Conservation (phyloP, 495 filamentous ascomycete species). For the Aspergillus cavernicola region DNA sequence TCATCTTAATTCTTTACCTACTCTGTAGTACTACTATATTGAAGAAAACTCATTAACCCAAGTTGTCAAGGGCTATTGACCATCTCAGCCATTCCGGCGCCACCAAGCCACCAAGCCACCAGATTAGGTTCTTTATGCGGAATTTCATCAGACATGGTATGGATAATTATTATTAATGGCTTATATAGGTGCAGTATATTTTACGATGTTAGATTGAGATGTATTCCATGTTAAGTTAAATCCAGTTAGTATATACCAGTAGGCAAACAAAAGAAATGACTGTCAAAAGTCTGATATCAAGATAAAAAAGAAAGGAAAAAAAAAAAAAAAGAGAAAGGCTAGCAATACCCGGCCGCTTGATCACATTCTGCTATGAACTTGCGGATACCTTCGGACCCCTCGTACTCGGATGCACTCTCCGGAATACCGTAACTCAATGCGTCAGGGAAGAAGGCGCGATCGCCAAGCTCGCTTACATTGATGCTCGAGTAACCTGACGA, state of each 20-base stretch:
- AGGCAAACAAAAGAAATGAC: slow-evolving; percentile 12
- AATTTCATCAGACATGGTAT: not conserved
- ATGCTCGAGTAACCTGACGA: slow-evolving; percentile 51
- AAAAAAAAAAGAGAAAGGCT: not conserved
- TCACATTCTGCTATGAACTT: slow-evolving; percentile 86
- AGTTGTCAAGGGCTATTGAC: not conserved
- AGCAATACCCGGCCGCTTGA: slow-evolving; percentile 36
- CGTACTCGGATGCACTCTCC: slow-evolving; percentile 56
- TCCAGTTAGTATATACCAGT: not conserved
- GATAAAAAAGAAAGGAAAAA: not conserved
- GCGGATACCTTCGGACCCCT: slow-evolving; percentile 82
- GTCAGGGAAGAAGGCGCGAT: slow-evolving; percentile 40
- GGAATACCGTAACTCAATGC: slow-evolving; percentile 31
- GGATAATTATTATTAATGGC: too few relatives aligned
- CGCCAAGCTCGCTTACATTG: slow-evolving; percentile 50
- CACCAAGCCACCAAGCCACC: not conserved
- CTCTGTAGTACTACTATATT: not conserved
- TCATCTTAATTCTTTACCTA: too few relatives aligned
- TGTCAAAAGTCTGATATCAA: slow-evolving; percentile 23
- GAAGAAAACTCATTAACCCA: not conserved
- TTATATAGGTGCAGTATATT: too few relatives aligned
- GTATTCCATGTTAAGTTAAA: too few relatives aligned
- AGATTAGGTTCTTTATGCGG: not conserved
- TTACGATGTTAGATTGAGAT: too few relatives aligned
- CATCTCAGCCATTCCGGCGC: not conserved